Evolutionary conservation across 768 basidiomycete genomes (phyloP).

Genomic region (Bullera alba): DNA sequence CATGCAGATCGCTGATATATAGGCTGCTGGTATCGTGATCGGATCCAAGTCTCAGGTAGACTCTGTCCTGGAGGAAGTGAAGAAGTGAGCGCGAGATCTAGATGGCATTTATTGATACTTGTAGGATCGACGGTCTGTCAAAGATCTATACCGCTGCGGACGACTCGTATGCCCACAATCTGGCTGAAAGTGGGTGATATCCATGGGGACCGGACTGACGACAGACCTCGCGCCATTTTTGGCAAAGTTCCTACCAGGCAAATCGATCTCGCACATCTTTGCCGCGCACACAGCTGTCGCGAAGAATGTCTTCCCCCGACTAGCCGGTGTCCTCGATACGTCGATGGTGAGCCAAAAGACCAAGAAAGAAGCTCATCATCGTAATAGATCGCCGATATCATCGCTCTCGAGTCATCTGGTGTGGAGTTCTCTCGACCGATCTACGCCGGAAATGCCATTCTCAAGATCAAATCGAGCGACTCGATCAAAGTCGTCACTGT

Average conservation of each 20-base stretch:
- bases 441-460: slow-evolving; percentile 95
- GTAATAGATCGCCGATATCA: slow-evolving; percentile 69
- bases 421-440: slow-evolving; percentile 85
- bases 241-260: slow-evolving; percentile 61
- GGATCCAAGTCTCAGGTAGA: slow-evolving; percentile 53
- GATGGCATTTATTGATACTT: background rate
- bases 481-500: slow-evolving; percentile 91
- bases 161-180: slow-evolving; percentile 30
- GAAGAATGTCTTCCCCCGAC: slow-evolving; percentile 86
- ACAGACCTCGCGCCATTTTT: slow-evolving; percentile 71
- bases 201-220: background rate
- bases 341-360: slow-evolving; percentile 56
- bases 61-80: slow-evolving; percentile 62
- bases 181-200: slow-evolving; percentile 38
- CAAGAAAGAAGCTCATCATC: background rate
- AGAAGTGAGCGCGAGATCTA: slow-evolving; percentile 57
- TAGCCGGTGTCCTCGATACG: slow-evolving; percentile 79
- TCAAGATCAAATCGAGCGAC: slow-evolving; percentile 73
- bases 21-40: slow-evolving; percentile 38
- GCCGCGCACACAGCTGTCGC: slow-evolving; percentile 86
- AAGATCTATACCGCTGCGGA: slow-evolving; percentile 44
- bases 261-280: slow-evolving; percentile 78
- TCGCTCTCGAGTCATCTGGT: slow-evolving; percentile 61
- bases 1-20: slow-evolving; percentile 44
- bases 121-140: slow-evolving; percentile 43